Base-by-base conservation (phyloP, 2,329 filamentous ascomycete genomes). In the Colletotrichum sp. region DNA sequence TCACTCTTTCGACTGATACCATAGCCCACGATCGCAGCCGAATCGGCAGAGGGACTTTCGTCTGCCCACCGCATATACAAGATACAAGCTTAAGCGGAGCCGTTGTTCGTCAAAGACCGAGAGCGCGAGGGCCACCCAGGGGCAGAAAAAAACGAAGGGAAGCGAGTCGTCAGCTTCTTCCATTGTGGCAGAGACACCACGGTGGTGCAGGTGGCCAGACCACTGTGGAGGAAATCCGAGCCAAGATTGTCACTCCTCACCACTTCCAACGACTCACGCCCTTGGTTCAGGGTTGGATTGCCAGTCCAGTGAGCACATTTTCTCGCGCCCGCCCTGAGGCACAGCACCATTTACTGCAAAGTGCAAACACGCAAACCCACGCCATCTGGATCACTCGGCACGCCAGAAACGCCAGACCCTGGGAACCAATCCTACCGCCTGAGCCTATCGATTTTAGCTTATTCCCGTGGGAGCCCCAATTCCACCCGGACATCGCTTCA, bases 331-430 rank as follows among this genome's bases (percentile, higher is more conserved):
- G 32, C 30, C 9, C 28, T 55, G 71, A 69, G 57, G 55, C 71
- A 73, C 64, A 48, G 64, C 52, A 72, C 28, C 8, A 28, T 28
- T 28, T 28, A 60, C 59, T n/a, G 59, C 28, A 61, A 27, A 60
- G 52, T 28, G 30, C 30, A 32, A 68, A 59, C 30, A 44, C 39
- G 39, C 19, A 44, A 44, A 44, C 39, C 39, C 72, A 61, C 72
- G 61, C 72, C 68, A 67, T 63, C 72, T 75, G 72, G 72, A 72
- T 75, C 61, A 66, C 32, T 63, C 72, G 72, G 72, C 72, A 75
- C 68, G 61, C 72, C 34, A 55, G 59, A 67, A 44, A 44, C 39
- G 39, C 39, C 39, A 44, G 39, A 44, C 52, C 72, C 68, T 72
- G 61, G 48, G 61, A 36, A 55, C 28, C 34, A 75, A 72, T 67